Conservation (phyloP, 345 rosid genomes). For the Brassica cretica region DNA sequence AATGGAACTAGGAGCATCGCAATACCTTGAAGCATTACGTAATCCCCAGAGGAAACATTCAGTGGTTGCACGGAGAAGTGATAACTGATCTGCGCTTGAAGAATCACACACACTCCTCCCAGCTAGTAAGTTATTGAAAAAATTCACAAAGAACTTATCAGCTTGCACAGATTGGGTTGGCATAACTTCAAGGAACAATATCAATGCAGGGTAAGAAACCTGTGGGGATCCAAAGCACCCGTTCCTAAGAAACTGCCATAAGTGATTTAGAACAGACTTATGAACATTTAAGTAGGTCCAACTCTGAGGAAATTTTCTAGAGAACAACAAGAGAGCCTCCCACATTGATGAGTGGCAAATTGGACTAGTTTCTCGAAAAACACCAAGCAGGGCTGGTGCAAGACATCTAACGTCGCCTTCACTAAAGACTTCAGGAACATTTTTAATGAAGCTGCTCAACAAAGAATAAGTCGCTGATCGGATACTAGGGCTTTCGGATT, state of each 20-base stretch:
- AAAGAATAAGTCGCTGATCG: conserved; percentile 80
- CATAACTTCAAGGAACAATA: conserved; percentile 65
- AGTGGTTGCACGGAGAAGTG: conserved; percentile 64
- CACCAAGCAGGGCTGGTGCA: conserved; percentile 75
- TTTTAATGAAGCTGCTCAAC: conserved; percentile 67
- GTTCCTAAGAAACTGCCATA: conserved; percentile 80
- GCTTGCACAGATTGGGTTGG: conserved; percentile 60
- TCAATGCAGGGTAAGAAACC: conserved; percentile 87
- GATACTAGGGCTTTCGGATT: conserved; percentile 65
- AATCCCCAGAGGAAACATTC: conserved; percentile 91
- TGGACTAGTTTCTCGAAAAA: conserved; percentile 85
- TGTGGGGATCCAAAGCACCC: conserved; percentile 91
- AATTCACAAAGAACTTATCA: conserved; percentile 68
- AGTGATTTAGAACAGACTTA: conserved; percentile 57
- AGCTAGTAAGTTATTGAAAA: conserved; percentile 75
- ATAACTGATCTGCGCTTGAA: conserved; percentile 46
- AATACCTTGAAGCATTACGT: conserved; percentile 69
- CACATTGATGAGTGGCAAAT: conserved; percentile 89
- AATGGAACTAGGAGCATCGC: conserved; percentile 50
- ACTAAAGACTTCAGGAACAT: conserved; percentile 65
- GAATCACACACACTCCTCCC: conserved; percentile 67
- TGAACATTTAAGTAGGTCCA: conserved; percentile 73
- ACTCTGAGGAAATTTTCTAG: conserved; percentile 74
- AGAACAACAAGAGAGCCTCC: conserved; percentile 78
- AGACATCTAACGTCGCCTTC: conserved; percentile 65